phyloP scores from a whole-genome alignment of 2,329 filamentous ascomycete species.

The Madurella mycetomatis region DNA sequence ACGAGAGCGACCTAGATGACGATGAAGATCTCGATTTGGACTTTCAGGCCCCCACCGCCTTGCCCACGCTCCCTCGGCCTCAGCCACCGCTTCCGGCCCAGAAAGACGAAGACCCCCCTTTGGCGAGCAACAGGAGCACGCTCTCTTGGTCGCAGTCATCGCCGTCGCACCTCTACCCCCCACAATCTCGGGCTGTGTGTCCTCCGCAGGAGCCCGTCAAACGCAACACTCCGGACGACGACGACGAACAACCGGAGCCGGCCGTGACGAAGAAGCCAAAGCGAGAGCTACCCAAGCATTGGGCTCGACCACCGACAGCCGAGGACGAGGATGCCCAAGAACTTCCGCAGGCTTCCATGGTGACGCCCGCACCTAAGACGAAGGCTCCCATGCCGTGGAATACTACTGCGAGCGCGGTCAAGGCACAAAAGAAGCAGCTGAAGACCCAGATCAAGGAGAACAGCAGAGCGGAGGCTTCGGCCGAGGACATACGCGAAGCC shows the following conservation, averaged over 20 bases:
- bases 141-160: slow-evolving; percentile 72
- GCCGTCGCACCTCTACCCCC: slow-evolving; percentile 42
- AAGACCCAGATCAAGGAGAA: slow-evolving; percentile 57
- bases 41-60: slow-evolving; percentile 55
- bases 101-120: slow-evolving; percentile 13
- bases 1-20: slow-evolving; percentile 82
- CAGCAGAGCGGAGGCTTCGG: slow-evolving; percentile 37
- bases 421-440: slow-evolving; percentile 72
- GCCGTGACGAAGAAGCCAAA: slow-evolving; percentile 47
- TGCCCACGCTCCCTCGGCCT: slow-evolving; percentile 33
- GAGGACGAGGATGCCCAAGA: slow-evolving; percentile 34
- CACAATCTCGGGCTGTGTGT: slow-evolving; percentile 23
- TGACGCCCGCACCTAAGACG: slow-evolving; percentile 32
- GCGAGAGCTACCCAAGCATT: slow-evolving; percentile 58
- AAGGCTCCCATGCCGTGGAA: slow-evolving; percentile 57
- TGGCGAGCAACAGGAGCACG: slow-evolving; percentile 29
- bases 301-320: slow-evolving; percentile 26
- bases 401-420: slow-evolving; percentile 66
- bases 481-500: slow-evolving; percentile 45
- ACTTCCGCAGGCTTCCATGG: slow-evolving; percentile 28
- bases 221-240: slow-evolving; percentile 37
- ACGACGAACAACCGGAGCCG: slow-evolving; percentile 31
- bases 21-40: slow-evolving; percentile 72
- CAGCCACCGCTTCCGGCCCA: slow-evolving; percentile 11
- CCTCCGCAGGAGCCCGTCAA: slow-evolving; percentile 34